Conservation (phyloP, 1,284 basidiomycete species). For the Stygiomarasmius scandens region DNA sequence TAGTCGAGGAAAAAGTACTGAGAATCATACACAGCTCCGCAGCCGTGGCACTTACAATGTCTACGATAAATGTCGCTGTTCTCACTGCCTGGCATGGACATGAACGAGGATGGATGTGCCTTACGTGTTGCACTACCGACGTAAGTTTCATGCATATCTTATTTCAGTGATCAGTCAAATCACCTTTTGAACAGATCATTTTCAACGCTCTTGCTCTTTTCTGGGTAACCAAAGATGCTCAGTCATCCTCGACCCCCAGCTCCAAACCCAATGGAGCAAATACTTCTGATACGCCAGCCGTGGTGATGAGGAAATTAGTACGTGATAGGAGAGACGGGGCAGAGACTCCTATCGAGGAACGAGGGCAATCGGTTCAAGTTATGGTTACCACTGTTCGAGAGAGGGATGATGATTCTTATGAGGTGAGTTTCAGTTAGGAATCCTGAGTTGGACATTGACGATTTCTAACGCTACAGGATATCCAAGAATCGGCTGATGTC, state of each 20-base stretch:
- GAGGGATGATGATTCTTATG: background rate
- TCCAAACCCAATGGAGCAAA: background rate
- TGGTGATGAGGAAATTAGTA: background rate
- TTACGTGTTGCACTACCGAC: slow-evolving; percentile 46
- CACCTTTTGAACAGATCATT: slow-evolving; percentile 6
- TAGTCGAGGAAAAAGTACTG: no score
- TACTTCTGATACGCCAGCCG: background rate
- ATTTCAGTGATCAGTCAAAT: background rate
- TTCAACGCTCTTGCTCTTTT: slow-evolving; percentile 8
- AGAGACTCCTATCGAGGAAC: no score
- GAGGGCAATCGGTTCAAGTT: background rate
- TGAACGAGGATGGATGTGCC: slow-evolving; percentile 50
- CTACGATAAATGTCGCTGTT: slow-evolving; percentile 39
- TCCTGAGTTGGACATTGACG: no score
- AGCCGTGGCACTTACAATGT: slow-evolving; percentile 40
- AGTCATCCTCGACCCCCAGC: background rate
- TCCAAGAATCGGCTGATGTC: no score
- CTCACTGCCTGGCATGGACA: slow-evolving; percentile 43
- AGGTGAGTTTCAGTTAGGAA: background rate
- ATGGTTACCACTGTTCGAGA: background rate
- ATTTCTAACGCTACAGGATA: no score
- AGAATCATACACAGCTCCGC: slow-evolving; percentile 31
- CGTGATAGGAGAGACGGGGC: background rate
- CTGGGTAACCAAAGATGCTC: slow-evolving; percentile 5
- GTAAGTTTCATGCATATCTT: no score